phyloP scores from a whole-genome alignment of 805 yeast genomes.

The Metschnikowia noctiluminum region DNA sequence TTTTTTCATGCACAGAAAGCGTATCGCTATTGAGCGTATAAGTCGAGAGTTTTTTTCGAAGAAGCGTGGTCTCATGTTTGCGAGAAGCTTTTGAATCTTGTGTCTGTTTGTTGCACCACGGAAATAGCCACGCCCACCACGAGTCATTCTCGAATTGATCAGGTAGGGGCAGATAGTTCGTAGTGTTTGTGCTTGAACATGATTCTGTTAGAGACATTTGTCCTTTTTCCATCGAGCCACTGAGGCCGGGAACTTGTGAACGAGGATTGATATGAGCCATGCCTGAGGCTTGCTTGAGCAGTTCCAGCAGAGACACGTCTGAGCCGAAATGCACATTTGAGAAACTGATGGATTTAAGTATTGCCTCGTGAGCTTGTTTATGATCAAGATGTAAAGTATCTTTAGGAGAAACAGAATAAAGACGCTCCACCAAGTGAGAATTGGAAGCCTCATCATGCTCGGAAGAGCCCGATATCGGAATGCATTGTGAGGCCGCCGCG shows the following conservation, averaged over 20 bases:
- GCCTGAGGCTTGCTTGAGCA: no score
- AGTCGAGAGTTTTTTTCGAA: slow-evolving; percentile 20
- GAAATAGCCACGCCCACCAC: slow-evolving; percentile 8
- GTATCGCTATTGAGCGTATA: slow-evolving; percentile 18
- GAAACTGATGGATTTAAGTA: neutral
- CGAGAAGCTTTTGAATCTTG: neutral
- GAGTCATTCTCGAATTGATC: neutral
- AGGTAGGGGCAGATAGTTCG: no score
- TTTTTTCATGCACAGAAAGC: slow-evolving; percentile 7
- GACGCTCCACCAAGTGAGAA: slow-evolving; percentile 22
- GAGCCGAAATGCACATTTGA: neutral
- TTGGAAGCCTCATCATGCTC: slow-evolving; percentile 3
- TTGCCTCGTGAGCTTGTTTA: neutral
- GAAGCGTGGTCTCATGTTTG: slow-evolving; percentile 5
- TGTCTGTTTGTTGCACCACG: slow-evolving; percentile 2
- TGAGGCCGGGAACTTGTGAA: no score
- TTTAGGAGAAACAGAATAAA: slow-evolving; percentile 40
- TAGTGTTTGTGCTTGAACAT: no score
- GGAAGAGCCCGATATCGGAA: neutral
- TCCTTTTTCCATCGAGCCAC: no score
- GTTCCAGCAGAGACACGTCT: no score
- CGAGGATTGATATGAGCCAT: no score
- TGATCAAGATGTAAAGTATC: slow-evolving; percentile 33
- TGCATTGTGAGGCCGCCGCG: neutral
- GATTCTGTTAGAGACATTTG: no score